Base-by-base conservation (phyloP, 202 grass and related monocot genomes). In the Zizania palustris region DNA sequence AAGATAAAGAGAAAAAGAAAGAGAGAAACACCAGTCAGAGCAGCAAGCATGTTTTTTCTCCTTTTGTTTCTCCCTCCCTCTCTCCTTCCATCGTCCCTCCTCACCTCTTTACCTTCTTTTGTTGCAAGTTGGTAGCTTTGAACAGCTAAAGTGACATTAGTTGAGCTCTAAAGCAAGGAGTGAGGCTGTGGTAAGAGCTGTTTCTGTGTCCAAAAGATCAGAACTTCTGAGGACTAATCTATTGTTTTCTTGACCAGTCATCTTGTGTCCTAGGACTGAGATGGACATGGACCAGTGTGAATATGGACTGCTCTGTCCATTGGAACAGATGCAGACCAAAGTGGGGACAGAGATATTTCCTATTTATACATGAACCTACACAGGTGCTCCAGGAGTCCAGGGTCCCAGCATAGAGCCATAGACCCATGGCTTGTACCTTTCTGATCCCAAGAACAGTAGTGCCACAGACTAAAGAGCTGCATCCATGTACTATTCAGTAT, bases 81-180 rank as follows among this genome's bases (percentile, higher is more conserved):
- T 11, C 57, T 60, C 57, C 37, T 21, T 58, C 41, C 59, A 41
- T 71, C 72, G 59, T 60, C 36, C 71, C 58, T 76, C 71, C 58
- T 76, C 51, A 20, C 54, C 60, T 88, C 82, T 85, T 88, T 88
- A 88, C 19, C 86, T 77, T 81, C 77, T 88, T 88, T 88, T 85
- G 66, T 80, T 76, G 82, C 55, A 74, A 16, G 57, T 64, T 83
- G 61, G 66, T 72, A 39, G 50, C 77, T 88, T 81, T 85, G 72
- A 85, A 81, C 76, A 76, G 86, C 60, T 62, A 88, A 85, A 88
- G 86, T 81, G 53, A 53, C 69, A 53, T 68, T 73, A 50, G 51
- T 59, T 79, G 65, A 76, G 76, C 45, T 76, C 60, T 69, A 88
- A 87, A 88, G 86, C 81, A 77, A 35, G 12, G 43, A 28, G 1